Evolutionary conservation across 805 yeast species (phyloP).

Genomic region (Ogataea ramenticola): DNA sequence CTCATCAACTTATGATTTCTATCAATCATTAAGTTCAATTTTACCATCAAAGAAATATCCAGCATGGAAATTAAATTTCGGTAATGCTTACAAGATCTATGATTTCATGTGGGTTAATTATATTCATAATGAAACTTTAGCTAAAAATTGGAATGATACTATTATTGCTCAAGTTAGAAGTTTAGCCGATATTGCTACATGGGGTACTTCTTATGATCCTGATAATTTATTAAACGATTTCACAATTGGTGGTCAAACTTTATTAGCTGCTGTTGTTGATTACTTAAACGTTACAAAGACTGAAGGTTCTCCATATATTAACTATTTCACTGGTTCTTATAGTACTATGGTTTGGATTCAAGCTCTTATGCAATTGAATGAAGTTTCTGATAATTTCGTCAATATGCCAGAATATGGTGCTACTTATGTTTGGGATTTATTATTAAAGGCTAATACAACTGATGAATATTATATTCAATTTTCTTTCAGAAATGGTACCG

Average conservation of each 20-base stretch:
- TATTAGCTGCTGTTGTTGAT: constrained; percentile 27
- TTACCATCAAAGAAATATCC: constrained; percentile 21
- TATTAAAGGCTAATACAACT: constrained; percentile 16
- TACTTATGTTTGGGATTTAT: constrained; percentile 36
- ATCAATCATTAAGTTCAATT: constrained; percentile 26
- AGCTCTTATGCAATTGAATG: constrained; percentile 28
- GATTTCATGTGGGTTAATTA: constrained; percentile 34
- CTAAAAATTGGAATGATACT: constrained; percentile 25
- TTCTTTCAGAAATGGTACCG: constrained; percentile 40
- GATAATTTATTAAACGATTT: constrained; percentile 20
- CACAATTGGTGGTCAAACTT: constrained; percentile 35
- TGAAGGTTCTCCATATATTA: constrained; percentile 30
- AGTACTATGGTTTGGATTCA: constrained; percentile 35
- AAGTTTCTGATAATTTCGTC: constrained; percentile 30
- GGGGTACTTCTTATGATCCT: constrained; percentile 28
- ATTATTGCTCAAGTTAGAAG: constrained; percentile 23
- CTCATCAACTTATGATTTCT: constrained; percentile 30
- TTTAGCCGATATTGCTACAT: constrained; percentile 33
- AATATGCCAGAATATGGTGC: constrained; percentile 43
- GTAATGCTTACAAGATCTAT: constrained; percentile 31
- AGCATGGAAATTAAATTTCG: constrained; percentile 27
- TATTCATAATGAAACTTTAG: constrained; percentile 34
- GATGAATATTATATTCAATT: constrained; percentile 31
- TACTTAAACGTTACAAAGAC: constrained; percentile 30
- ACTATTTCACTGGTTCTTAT: constrained; percentile 39